Base-by-base conservation (phyloP, 2,329 filamentous ascomycete species). In the Hypoxylon rubiginosum region DNA sequence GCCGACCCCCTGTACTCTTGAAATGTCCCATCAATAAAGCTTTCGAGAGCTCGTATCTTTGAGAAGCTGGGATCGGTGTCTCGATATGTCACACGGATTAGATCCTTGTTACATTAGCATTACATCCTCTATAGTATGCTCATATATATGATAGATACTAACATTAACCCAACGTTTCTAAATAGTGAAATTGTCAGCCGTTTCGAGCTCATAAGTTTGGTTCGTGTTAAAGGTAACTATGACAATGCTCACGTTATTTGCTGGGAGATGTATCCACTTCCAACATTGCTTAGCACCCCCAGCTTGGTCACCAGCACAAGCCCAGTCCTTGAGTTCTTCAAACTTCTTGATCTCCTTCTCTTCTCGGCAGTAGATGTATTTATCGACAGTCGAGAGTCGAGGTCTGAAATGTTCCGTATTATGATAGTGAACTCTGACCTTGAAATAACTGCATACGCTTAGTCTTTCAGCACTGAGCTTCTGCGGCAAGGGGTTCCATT, bases 131-230 rank as follows among this genome's bases (percentile, higher is more conserved):
- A 9, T 10, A 32, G 6, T 8, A 26, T 17, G 15, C 24, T 34
- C 8, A 11, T 32, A n/a, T n/a, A n/a, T n/a, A n/a, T n/a, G n/a
- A n/a, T n/a, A n/a, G n/a, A 15, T 51, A 17, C 48, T 17, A 17
- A 51, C 48, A 24, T 51, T 51, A 9, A 32, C 48, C 48, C 48
- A 51, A n/a, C 48, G 48, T 32, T 51, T 51, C 48, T 51, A 17
- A 34, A 19, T 6, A 30, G 19, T 9, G 26, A 34, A 19, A 17
- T 34, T 9, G 26, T 51, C 30, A 51, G 48, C 48, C 15, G 15
- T n/a, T n/a, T 26, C n/a, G 8, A 13, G 5, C 15, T 10, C 24
- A 34, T 2, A 13, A 17, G 5, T 13, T 6, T 4, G 11, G 7
- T 24, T 51, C 32, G 6, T 6, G 15, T 8, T 4, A n/a, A n/a